Percentiles rank a stretch among this genome's conserved stretches.
These are phyloP conservation scores for Lipomyces yarrowii DNA, from an alignment of 1,139 yeast species.

Conservation along the genomic window DNA sequence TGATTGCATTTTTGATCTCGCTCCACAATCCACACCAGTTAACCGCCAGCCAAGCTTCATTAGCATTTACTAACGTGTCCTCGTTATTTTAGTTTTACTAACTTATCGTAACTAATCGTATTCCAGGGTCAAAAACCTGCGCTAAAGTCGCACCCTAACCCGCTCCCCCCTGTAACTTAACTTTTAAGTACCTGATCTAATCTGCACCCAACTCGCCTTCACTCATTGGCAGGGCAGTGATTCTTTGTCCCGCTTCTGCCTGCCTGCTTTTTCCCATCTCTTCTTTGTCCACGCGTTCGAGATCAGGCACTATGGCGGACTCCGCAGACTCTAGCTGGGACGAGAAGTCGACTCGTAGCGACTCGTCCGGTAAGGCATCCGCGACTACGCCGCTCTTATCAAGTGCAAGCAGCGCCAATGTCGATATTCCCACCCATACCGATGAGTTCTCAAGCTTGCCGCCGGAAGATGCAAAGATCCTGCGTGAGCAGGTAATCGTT, in stretches of 20 bases:
- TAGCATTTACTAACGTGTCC: too few relatives aligned
- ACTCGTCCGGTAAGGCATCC: background rate
- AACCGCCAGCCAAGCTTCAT: too few relatives aligned
- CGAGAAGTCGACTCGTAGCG: background rate
- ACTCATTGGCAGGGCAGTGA: background rate
- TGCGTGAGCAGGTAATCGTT: constrained; percentile 41
- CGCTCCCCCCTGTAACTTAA: background rate
- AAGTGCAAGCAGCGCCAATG: background rate
- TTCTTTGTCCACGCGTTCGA: background rate
- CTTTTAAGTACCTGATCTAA: background rate
- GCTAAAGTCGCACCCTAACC: background rate
- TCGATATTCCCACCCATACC: constrained; percentile 5
- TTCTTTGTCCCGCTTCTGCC: background rate
- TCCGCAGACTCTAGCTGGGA: constrained; percentile 5
- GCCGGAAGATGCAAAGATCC: constrained; percentile 40
- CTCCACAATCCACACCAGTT: too few relatives aligned
- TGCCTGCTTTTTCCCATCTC: background rate
- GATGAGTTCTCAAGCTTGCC: constrained; percentile 40
- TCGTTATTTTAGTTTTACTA: too few relatives aligned
- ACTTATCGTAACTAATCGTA: too few relatives aligned
- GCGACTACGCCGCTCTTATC: constrained; percentile 17
- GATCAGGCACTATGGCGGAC: constrained; percentile 1
- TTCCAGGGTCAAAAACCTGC: too few relatives aligned
- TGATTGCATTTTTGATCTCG: too few relatives aligned
- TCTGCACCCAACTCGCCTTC: too few relatives aligned